Evolutionary conservation across 768 basidiomycete genomes (phyloP), one percentile per base, ranked within the genome.

Genomic region (Mycena chlorophos): DNA sequence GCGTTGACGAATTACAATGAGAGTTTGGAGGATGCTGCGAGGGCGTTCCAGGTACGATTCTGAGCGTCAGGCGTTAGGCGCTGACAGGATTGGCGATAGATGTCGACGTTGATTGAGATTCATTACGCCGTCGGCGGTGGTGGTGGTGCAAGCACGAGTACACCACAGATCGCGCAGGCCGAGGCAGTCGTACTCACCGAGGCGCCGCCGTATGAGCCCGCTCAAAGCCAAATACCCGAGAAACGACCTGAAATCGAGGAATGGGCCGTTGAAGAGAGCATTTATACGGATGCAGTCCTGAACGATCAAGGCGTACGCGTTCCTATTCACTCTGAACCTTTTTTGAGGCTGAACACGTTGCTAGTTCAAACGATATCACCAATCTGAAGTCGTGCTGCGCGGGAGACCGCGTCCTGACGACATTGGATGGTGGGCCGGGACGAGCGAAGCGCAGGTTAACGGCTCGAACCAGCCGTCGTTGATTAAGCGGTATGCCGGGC

Each of bases 351-450:
- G 26, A 39, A 1, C 38, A 2, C 55, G 20, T 28, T 38, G 34
- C 22, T 47, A 82, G 81, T 82, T 80, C 51, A 71, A 69, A 43
- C 71, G 76, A 51, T 81, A 80, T 56, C 79, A 81, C 54, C 79
- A 79, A 49, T 79, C 79, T 1, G 77, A 83, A 16, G 66, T 83
- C 16, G 54, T 63, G 3, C 50, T 78, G n/a, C 71, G 67, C 16
- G 70, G 74, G 12, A 65, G 66, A 29, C 72, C 73, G 2, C 65
- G 66, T 5, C 63, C 76, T 31, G 71, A 71, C 40, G 5, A 12
- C n/a, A 67, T 68, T 34, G 77, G 74, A 3, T 83, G 81, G 78
- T 83, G 80, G 78, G 63, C 71, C 4, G 78, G 77, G 22, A 71
- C 68, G 22, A 70, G 70, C 50, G 70, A 75, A 53, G 80, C 69